Conservation (phyloP, 805 yeast species). For the Metschnikowia matae region DNA sequence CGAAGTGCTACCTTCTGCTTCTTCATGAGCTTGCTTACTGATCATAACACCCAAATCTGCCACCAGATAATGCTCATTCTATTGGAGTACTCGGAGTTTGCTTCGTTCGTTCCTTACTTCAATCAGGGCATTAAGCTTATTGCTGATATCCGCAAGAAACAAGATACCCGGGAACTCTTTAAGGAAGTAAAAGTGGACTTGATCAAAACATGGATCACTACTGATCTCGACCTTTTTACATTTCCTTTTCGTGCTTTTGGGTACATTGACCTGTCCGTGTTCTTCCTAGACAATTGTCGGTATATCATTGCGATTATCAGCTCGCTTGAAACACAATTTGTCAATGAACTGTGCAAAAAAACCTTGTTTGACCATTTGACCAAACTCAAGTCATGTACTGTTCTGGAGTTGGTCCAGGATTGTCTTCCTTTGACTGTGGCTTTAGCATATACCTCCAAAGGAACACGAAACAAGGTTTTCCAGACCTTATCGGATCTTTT, state of each 20-base stretch:
- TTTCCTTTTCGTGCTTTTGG: constrained; percentile 44
- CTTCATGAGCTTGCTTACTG: constrained; percentile 31
- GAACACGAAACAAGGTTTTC: constrained; percentile 33
- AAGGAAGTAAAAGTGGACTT: constrained; percentile 29
- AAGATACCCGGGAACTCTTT: constrained; percentile 22
- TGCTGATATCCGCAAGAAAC: constrained; percentile 15
- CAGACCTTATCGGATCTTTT: constrained; percentile 13
- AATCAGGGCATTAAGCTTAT: constrained; percentile 22
- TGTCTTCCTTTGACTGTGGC: constrained; percentile 41
- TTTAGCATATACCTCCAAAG: constrained; percentile 39
- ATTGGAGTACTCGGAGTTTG: constrained; percentile 36
- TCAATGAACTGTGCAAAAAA: background rate
- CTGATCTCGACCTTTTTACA: constrained; percentile 21
- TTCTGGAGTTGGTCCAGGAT: constrained; percentile 23
- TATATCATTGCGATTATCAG: constrained; percentile 37
- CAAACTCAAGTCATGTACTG: constrained; percentile 12
- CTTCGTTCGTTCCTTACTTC: constrained; percentile 29
- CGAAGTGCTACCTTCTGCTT: constrained; percentile 33
- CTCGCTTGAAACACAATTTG: constrained; percentile 18
- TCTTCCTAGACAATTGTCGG: constrained; percentile 29
- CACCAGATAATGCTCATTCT: constrained; percentile 38
- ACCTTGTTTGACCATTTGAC: constrained; percentile 13
- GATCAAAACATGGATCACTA: constrained; percentile 43
- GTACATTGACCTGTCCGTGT: constrained; percentile 25
- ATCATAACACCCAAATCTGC: constrained; percentile 26